Evolutionary conservation across 331 rosid genomes (phyloP), one percentile per base, ranked within the genome.

Genomic region (Pyrus hybrid): DNA sequence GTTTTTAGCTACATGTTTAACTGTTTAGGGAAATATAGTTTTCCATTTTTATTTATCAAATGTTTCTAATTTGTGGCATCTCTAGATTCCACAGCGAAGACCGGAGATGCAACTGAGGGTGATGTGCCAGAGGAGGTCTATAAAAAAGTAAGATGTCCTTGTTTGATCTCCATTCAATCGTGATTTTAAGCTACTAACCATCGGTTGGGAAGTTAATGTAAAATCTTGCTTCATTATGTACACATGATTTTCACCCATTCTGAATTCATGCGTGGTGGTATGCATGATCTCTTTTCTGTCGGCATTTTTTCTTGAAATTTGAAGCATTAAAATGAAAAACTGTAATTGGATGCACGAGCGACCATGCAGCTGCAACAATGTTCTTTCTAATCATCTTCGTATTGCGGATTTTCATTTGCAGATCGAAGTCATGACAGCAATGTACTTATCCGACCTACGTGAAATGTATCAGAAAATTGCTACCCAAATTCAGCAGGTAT

Each of bases 51-150:
- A 37, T 37, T 37, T 2, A 37, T 37, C 13, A 9, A 37, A 37
- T 37, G 43, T 37, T 37, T 37, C 43, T 0, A 37, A 37, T 37
- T 37, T 81, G 84, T 81, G 87, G 95, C 91, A 69, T 90, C 96
- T 82, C 77, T 89, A 82, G 97, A 92, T 79, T 87, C 94, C 72
- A 87, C 94, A 14, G 72, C 84, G 33, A 92, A 83, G 85, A 84
- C 89, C 45, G 89, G 87, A 80, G 92, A 84, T 56, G 80, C 82
- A 69, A 88, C 80, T 87, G 92, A 87, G 23, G 82, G 73, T 70
- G 93, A 92, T 78, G 84, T 91, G 97, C 92, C 81, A 83, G 96
- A 92, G 85, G 97, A 90, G 79, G 76, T 81, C 63, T 87, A 80
- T 80, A 92, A 88, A 80, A 88, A 86, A 91, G 97, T 93, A 86